phyloP scores from a whole-genome alignment of 2,329 filamentous ascomycete genomes.

The Diaporthe sp. region DNA sequence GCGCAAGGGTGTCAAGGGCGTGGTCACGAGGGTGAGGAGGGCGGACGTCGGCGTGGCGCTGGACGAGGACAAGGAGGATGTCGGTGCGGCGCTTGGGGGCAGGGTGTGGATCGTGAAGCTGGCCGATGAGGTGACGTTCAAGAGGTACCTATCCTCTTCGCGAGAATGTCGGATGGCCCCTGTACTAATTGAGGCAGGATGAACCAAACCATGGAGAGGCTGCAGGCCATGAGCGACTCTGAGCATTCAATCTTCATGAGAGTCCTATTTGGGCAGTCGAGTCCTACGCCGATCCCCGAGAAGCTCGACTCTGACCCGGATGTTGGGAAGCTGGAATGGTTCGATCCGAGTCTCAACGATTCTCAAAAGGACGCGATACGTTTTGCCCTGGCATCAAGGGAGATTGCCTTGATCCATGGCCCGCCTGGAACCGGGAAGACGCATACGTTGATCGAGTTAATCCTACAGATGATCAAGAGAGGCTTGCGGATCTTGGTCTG shows the following conservation, averaged over 20 bases:
- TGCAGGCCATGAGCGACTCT: slow-evolving; percentile 69
- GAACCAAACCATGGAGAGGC: slow-evolving; percentile 72
- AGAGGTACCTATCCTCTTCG: slow-evolving; percentile 56
- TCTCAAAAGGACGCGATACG: slow-evolving; percentile 77
- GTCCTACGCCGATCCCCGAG: slow-evolving; percentile 61
- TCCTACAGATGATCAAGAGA: slow-evolving; percentile 86
- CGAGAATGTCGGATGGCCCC: neutral
- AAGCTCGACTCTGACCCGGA: slow-evolving; percentile 58
- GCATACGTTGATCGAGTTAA: slow-evolving; percentile 94
- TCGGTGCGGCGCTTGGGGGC: slow-evolving; percentile 57
- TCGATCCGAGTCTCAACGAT: slow-evolving; percentile 73
- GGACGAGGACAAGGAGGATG: slow-evolving; percentile 72
- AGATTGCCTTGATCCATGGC: slow-evolving; percentile 92
- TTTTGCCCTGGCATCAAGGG: slow-evolving; percentile 86
- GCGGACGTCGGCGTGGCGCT: slow-evolving; percentile 75
- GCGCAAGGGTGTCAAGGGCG: slow-evolving; percentile 76
- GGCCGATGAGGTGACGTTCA: slow-evolving; percentile 77
- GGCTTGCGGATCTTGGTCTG: slow-evolving; percentile 88
- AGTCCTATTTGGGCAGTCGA: slow-evolving; percentile 72
- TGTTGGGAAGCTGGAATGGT: slow-evolving; percentile 67
- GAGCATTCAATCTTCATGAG: slow-evolving; percentile 73
- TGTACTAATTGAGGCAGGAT: slow-evolving; percentile 60
- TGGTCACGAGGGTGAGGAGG: slow-evolving; percentile 75
- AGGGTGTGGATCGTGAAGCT: slow-evolving; percentile 76
- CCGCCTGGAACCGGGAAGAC: slow-evolving; percentile 98